These are phyloP conservation scores for Stentor coeruleus DNA, from an alignment of 73 alveolate genomes.

Conservation along the genomic window DNA sequence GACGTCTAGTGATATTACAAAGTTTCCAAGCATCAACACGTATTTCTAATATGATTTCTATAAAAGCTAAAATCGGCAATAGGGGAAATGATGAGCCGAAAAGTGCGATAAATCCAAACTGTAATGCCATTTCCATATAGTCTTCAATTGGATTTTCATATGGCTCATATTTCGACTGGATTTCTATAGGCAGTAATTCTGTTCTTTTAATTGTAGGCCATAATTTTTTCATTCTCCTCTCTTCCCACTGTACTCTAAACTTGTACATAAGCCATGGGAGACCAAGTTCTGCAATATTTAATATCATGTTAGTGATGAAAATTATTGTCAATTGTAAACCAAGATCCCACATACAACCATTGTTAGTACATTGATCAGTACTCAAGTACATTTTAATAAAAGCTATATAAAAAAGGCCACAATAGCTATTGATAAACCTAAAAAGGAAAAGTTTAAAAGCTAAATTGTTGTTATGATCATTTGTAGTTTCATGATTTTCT, in stretches of 20 bases:
- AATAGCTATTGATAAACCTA: not conserved
- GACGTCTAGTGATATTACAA: not conserved
- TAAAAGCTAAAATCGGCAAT: not conserved
- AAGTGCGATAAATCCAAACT: slow-evolving; percentile 15
- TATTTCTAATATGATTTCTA: not conserved
- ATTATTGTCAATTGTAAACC: not conserved
- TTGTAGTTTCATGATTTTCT: slow-evolving; percentile 22
- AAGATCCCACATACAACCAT: slow-evolving; percentile 12
- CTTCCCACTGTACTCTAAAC: not conserved
- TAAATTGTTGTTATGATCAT: not conserved
- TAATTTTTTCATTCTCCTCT: not conserved
- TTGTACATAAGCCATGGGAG: not conserved
- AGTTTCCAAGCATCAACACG: slow-evolving; percentile 24
- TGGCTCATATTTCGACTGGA: not conserved
- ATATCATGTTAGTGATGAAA: not conserved
- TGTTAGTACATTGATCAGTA: not conserved
- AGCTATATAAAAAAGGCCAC: slow-evolving; percentile 18
- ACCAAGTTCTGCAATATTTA: slow-evolving; percentile 18
- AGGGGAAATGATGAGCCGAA: slow-evolving; percentile 21
- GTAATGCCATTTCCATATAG: slow-evolving; percentile 12
- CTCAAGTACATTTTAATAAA: not conserved
- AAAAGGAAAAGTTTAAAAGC: slow-evolving; percentile 19
- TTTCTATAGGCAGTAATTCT: not conserved
- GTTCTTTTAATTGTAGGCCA: no score
- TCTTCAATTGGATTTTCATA: slow-evolving; percentile 2